These are phyloP conservation scores for Tulasnella sp. DNA, from an alignment of 768 basidiomycete genomes.

Conservation along the genomic window DNA sequence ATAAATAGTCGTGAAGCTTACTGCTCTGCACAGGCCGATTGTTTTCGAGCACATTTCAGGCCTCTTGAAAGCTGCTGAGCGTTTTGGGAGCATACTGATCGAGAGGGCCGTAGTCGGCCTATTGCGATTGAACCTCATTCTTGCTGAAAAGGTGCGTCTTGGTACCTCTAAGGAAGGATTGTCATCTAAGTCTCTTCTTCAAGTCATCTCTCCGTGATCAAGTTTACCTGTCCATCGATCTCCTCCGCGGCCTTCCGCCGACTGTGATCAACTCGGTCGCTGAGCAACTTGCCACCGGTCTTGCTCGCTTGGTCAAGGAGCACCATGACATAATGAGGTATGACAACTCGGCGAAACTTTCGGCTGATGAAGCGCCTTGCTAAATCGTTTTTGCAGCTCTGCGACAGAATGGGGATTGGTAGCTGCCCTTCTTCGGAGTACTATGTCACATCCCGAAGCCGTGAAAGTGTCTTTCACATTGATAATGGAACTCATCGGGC, in stretches of 20 bases:
- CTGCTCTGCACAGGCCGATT: slow-evolving; percentile 56
- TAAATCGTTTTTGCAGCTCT: slow-evolving; percentile 36
- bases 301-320: slow-evolving; percentile 66
- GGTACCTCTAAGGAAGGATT: neutral
- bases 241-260: slow-evolving; percentile 69
- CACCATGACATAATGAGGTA: slow-evolving; percentile 63
- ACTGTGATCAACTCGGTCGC: slow-evolving; percentile 71
- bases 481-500: slow-evolving; percentile 49
- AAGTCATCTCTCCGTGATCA: slow-evolving; percentile 83
- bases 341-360: neutral
- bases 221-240: slow-evolving; percentile 86
- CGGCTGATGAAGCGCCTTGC: neutral
- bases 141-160: slow-evolving; percentile 59
- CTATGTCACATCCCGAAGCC: slow-evolving; percentile 77
- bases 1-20: neutral
- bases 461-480: slow-evolving; percentile 75
- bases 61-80: slow-evolving; percentile 59
- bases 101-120: slow-evolving; percentile 89
- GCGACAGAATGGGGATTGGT: slow-evolving; percentile 95
- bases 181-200: neutral
- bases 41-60: slow-evolving; percentile 88
- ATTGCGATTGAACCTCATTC: slow-evolving; percentile 68
- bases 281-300: slow-evolving; percentile 78
- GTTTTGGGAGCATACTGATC: slow-evolving; percentile 83
- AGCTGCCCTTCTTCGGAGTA: slow-evolving; percentile 76